These are phyloP conservation scores for Exophiala phaeomuriformis DNA, from an alignment of 2,329 filamentous ascomycete species.

Conservation along the genomic window DNA sequence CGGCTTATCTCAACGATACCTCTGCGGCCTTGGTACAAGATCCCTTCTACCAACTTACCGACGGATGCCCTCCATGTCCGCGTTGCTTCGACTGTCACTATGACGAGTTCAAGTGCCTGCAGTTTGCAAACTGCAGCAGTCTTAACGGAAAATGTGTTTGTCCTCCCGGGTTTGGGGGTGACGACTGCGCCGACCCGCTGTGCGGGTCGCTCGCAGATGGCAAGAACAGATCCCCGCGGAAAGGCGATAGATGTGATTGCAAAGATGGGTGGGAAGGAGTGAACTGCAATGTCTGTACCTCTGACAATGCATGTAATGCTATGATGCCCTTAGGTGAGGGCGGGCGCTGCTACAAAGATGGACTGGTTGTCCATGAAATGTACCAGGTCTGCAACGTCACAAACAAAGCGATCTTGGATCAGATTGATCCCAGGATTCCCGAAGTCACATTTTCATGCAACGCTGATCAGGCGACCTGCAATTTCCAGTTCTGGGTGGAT, in stretches of 20 bases:
- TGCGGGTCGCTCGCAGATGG: slow-evolving; percentile 84
- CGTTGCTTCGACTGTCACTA: slow-evolving; percentile 94
- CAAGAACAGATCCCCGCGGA: slow-evolving; percentile 66
- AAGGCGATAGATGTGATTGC: slow-evolving; percentile 63
- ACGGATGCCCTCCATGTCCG: slow-evolving; percentile 45
- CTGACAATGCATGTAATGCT: slow-evolving; percentile 73
- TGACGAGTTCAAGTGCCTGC: slow-evolving; percentile 81
- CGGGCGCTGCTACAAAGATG: slow-evolving; percentile 86
- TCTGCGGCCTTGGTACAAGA: slow-evolving; percentile 55
- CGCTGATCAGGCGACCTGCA: slow-evolving; percentile 65
- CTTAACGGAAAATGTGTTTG: slow-evolving; percentile 90
- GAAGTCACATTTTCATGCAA: slow-evolving; percentile 94
- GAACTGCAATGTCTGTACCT: slow-evolving; percentile 94
- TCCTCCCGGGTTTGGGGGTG: slow-evolving; percentile 84
- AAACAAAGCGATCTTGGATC: slow-evolving; percentile 84
- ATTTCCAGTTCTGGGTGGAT: slow-evolving; percentile 99
- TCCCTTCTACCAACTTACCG: slow-evolving; percentile 60
- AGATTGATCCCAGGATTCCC: slow-evolving; percentile 75
- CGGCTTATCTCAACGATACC: slow-evolving; percentile 47
- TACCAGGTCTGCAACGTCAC: slow-evolving; percentile 98
- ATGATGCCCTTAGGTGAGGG: slow-evolving; percentile 76
- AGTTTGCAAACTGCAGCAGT: slow-evolving; percentile 82
- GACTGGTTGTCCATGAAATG: slow-evolving; percentile 85
- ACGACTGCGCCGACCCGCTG: slow-evolving; percentile 85
- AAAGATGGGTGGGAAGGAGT: slow-evolving; percentile 92